Conservation (phyloP, 805 yeast species). For the Metschnikowia aberdeeniae region DNA sequence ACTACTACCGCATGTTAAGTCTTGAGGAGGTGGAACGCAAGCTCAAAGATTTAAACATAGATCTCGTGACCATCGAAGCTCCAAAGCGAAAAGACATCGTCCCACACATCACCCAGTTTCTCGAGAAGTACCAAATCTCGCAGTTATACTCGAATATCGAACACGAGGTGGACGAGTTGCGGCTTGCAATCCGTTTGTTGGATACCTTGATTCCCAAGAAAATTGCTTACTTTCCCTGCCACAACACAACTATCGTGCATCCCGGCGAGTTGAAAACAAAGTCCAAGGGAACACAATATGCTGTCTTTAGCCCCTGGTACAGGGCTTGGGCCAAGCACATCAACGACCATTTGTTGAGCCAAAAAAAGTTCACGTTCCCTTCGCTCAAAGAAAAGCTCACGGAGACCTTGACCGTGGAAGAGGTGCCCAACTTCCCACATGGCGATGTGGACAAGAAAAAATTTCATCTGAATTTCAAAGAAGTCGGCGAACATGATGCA, state of each 20-base stretch:
- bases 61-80: conserved; percentile 36
- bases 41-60: conserved; percentile 33
- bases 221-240: conserved; percentile 25
- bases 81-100: conserved; percentile 29
- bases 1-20: conserved; percentile 34
- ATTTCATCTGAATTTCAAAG: conserved; percentile 23
- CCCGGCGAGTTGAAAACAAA: conserved; percentile 36
- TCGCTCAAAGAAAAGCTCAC: conserved; percentile 14
- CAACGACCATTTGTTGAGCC: conserved; percentile 16
- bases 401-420: conserved; percentile 7
- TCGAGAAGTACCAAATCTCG: conserved; percentile 20
- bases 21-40: conserved; percentile 27
- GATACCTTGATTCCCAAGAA: conserved; percentile 12
- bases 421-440: conserved; percentile 13
- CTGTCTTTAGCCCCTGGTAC: conserved; percentile 45
- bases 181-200: conserved; percentile 22
- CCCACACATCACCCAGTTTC: conserved; percentile 21
- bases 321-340: conserved; percentile 33
- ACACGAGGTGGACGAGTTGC: conserved; percentile 45
- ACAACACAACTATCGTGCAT: conserved; percentile 40
- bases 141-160: conserved; percentile 36
- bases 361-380: conserved; percentile 12
- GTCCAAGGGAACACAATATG: conserved; percentile 35
- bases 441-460: conserved; percentile 17
- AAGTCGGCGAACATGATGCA: conserved; percentile 35